A percentile compares a stretch with the other conserved stretches of the same genome.
phyloP scores from a whole-genome alignment of 2,329 filamentous ascomycete genomes.

The Fusarium subtropicale region DNA sequence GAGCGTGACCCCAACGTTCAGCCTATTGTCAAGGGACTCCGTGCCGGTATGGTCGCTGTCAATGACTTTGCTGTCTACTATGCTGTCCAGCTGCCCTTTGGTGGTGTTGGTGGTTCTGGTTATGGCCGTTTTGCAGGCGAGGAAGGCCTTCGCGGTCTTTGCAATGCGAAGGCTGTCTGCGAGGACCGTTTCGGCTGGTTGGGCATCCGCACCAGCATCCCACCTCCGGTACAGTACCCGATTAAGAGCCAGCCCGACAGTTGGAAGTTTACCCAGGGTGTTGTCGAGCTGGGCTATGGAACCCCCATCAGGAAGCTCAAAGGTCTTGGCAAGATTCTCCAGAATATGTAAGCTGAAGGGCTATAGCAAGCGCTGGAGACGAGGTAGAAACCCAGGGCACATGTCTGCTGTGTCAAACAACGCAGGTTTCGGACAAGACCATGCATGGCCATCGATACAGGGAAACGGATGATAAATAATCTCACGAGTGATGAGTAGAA shows the following conservation, averaged over 20 bases:
- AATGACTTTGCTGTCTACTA: conserved; percentile 97
- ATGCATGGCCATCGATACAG: background rate
- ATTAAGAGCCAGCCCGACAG: conserved; percentile 71
- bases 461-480: background rate
- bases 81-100: conserved; percentile 93
- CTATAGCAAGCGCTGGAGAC: background rate
- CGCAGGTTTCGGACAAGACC: too few relatives aligned
- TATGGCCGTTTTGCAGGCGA: conserved; percentile 94
- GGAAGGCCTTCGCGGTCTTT: conserved; percentile 86
- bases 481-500: conserved; percentile 15
- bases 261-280: conserved; percentile 73
- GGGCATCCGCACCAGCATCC: conserved; percentile 80
- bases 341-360: conserved; percentile 53
- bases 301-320: conserved; percentile 52
- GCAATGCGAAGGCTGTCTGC: conserved; percentile 89
- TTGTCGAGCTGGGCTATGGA: conserved; percentile 72
- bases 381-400: background rate
- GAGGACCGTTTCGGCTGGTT: conserved; percentile 74
- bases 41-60: conserved; percentile 90
- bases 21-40: conserved; percentile 74
- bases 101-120: conserved; percentile 87
- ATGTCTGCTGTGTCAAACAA: background rate
- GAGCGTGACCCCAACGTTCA: conserved; percentile 70
- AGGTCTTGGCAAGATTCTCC: conserved; percentile 57
- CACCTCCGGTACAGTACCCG: conserved; percentile 83